A percentile compares a stretch with the other conserved stretches of the same genome.
Conservation (phyloP, 345 rosid genomes). For the Excoecaria cochinchinensis region DNA sequence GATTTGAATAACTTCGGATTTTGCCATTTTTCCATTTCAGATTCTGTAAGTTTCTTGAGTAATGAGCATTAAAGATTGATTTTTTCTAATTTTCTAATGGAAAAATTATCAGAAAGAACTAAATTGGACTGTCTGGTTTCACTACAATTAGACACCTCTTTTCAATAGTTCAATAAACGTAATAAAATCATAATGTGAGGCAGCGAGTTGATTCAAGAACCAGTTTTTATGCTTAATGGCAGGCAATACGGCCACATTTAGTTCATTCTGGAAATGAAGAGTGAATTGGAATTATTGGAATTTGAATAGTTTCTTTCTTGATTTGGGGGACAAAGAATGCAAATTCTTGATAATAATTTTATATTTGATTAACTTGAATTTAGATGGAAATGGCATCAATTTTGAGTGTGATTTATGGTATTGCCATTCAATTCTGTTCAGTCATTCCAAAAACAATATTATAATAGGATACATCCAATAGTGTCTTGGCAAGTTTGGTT, state of each 20-base stretch:
- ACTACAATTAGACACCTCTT: constrained; percentile 15
- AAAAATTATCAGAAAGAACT: not conserved
- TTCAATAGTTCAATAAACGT: not conserved
- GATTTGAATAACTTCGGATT: not conserved
- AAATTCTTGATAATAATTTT: too few species aligned
- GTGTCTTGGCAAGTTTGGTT: not conserved
- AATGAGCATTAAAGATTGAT: not conserved
- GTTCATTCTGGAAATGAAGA: not conserved
- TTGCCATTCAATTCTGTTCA: not conserved
- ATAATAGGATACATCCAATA: too few species aligned
- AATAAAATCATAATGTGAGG: not conserved
- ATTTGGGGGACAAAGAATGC: not conserved
- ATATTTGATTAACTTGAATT: too few species aligned
- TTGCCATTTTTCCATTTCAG: not conserved
- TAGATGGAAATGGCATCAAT: not conserved
- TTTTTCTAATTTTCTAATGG: not conserved
- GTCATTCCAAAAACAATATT: not conserved
- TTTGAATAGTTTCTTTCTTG: not conserved
- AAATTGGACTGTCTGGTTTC: not conserved
- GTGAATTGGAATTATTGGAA: not conserved
- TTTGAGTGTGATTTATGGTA: not conserved
- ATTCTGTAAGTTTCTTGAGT: not conserved
- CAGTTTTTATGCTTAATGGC: not conserved
- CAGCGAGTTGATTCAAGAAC: not conserved
- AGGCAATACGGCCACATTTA: not conserved